Base-by-base conservation (phyloP, 2,329 filamentous ascomycete species). In the Beauveria varroae region DNA sequence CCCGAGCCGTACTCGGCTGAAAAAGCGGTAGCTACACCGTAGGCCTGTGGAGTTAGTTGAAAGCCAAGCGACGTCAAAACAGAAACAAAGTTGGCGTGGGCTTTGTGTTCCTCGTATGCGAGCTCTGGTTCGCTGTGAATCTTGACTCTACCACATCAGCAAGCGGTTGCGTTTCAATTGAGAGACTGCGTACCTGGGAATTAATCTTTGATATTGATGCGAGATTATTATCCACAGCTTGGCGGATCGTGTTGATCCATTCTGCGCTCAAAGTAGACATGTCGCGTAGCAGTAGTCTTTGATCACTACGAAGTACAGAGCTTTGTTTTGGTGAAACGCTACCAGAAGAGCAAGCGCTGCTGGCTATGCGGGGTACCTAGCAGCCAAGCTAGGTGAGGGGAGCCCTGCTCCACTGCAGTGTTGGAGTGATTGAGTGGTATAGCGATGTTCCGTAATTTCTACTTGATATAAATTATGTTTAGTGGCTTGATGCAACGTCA, bases 1-100 rank as follows among this genome's bases (percentile, higher is more conserved):
- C 68, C 71, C 9, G 65, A 64, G 28, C 70, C 71, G 47, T 61
- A 59, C 7, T 67, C 65, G 26, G 68, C 69, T 40, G 69, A 67
- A 51, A 75, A 75, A 24, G 71, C 66, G 14, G 73, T 75, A 0
- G 69, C 64, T 12, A 75, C 60, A 20, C 70, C 71, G 63, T 73
- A 72, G 3, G 71, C 66, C 50, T 70, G 67, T 26, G 68, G 70
- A 1, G 66, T 71, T 0, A 73, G 71, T 10, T 53, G 28, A 50
- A 67, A 68, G 8, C 68, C 70, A 1, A 66, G 67, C 5, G 52
- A 54, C 9, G 62, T 14, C 44, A 72, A 64, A 8, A 67, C 54
- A 9, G 62, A 41, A 37, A 63, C 62, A 50, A 72, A 62, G 34
- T 63, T 66, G 24, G 67, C 64, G 63, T 73, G 71, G 28, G 71